These are phyloP conservation scores for Lantana camara DNA, from an alignment of 257 asterid genomes.

Conservation along the genomic window DNA sequence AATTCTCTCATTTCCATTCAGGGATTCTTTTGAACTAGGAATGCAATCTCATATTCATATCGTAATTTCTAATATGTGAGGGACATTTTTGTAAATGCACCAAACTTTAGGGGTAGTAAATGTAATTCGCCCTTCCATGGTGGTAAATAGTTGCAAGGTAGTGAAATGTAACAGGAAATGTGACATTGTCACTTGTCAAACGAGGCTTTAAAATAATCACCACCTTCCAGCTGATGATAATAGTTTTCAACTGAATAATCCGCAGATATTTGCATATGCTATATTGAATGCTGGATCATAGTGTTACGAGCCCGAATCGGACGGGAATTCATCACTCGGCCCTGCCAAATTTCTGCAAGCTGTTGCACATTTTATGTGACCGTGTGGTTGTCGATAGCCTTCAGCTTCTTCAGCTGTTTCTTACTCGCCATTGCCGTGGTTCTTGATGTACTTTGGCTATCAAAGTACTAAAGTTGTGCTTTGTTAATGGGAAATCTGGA, in stretches of 20 bases:
- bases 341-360: slow-evolving; percentile 84
- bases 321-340: slow-evolving; percentile 76
- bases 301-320: slow-evolving; percentile 77
- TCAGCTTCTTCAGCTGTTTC: slow-evolving; percentile 66
- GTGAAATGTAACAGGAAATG: too few species aligned
- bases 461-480: slow-evolving; percentile 26
- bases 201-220: too few species aligned
- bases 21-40: too few species aligned
- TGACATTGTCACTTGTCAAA: too few species aligned
- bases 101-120: too few species aligned
- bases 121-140: too few species aligned
- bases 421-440: slow-evolving; percentile 60
- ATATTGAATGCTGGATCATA: slow-evolving; percentile 89
- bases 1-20: too few species aligned
- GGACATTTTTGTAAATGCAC: too few species aligned
- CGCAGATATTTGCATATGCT: slow-evolving; percentile 72
- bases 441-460: slow-evolving; percentile 67
- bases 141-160: too few species aligned
- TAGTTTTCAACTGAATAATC: not conserved
- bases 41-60: too few species aligned
- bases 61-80: too few species aligned
- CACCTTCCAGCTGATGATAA: not conserved
- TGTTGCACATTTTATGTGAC: slow-evolving; percentile 66
- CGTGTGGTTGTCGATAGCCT: slow-evolving; percentile 76
- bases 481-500: not conserved